These are phyloP conservation scores for Trichophyton verrucosum DNA, from an alignment of 2,329 filamentous ascomycete genomes.

Conservation along the genomic window DNA sequence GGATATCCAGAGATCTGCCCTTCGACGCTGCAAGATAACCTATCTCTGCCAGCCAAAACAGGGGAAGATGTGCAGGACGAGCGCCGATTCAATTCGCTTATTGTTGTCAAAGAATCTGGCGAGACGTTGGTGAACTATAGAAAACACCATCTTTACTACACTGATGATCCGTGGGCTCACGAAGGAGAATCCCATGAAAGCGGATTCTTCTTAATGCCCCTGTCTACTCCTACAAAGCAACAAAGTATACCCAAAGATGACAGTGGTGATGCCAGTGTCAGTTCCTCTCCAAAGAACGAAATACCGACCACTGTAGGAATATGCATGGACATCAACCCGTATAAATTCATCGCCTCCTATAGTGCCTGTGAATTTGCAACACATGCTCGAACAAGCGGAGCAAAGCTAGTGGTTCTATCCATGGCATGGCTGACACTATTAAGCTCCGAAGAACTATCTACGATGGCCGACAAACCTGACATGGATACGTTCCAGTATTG, in stretches of 20 bases:
- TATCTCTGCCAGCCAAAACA: slow-evolving; percentile 14
- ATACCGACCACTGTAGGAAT: slow-evolving; percentile 37
- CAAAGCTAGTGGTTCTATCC: slow-evolving; percentile 44
- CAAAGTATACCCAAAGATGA: not conserved
- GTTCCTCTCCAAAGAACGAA: slow-evolving; percentile 10
- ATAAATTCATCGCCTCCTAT: slow-evolving; percentile 48
- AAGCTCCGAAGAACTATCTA: slow-evolving; percentile 36
- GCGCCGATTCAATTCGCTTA: slow-evolving; percentile 44
- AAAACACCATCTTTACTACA: slow-evolving; percentile 55
- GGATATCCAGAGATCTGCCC: slow-evolving; percentile 46
- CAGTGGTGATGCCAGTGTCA: not conserved
- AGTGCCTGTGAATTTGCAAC: slow-evolving; percentile 49
- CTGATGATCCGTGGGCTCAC: slow-evolving; percentile 51
- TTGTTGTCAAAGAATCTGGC: slow-evolving; percentile 45
- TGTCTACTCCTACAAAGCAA: not conserved
- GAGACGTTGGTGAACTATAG: slow-evolving; percentile 48
- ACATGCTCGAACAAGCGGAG: slow-evolving; percentile 37
- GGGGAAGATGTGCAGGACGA: slow-evolving; percentile 5
- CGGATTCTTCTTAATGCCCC: slow-evolving; percentile 21
- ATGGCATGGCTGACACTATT: slow-evolving; percentile 52
- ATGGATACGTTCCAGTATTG: slow-evolving; percentile 51
- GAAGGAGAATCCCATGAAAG: slow-evolving; percentile 31
- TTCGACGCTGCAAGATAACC: slow-evolving; percentile 10
- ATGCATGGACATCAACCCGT: slow-evolving; percentile 50
- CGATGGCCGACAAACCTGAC: slow-evolving; percentile 38